Evolutionary conservation across 495 filamentous ascomycete species (phyloP).

Genomic region (Penicillium cataractarum): DNA sequence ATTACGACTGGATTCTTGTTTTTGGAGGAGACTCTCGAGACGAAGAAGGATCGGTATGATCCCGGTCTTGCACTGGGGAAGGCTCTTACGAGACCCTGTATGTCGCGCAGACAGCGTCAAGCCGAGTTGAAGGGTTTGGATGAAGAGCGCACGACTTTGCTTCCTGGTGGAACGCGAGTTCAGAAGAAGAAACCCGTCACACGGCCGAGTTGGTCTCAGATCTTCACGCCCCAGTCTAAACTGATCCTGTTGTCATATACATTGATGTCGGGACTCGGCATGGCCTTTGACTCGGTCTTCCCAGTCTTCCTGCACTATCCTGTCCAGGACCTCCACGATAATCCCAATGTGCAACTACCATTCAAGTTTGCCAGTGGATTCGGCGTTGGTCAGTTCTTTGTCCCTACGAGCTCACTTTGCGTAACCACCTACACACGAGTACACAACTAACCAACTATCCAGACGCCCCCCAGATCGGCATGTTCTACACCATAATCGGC

Average conservation of each 20-base stretch:
- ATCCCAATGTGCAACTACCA: constrained; percentile 65
- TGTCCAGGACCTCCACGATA: constrained; percentile 50
- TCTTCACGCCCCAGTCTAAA: constrained; percentile 72
- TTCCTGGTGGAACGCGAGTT: constrained; percentile 21
- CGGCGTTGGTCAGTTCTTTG: constrained; percentile 55
- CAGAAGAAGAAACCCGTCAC: constrained; percentile 23
- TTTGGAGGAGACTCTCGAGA: constrained; percentile 75
- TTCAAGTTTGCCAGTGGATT: constrained; percentile 82
- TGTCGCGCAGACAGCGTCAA: constrained; percentile 24
- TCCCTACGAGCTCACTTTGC: background rate
- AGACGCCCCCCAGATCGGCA: constrained; percentile 70
- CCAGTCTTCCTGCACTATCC: constrained; percentile 84
- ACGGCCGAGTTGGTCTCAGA: constrained; percentile 61
- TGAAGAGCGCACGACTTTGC: constrained; percentile 48
- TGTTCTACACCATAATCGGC: constrained; percentile 76
- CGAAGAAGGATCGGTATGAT: constrained; percentile 64
- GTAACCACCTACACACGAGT: background rate
- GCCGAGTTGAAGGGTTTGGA: constrained; percentile 23
- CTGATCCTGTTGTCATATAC: constrained; percentile 78
- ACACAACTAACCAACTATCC: constrained; percentile 4
- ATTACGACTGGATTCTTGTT: constrained; percentile 72
- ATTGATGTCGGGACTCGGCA: constrained; percentile 72
- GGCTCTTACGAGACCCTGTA: constrained; percentile 36
- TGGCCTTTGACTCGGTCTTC: constrained; percentile 79
- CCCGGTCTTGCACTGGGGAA: constrained; percentile 71